Evolutionary conservation across 2,329 filamentous ascomycete genomes (phyloP).

Genomic region (Fusarium sp.): DNA sequence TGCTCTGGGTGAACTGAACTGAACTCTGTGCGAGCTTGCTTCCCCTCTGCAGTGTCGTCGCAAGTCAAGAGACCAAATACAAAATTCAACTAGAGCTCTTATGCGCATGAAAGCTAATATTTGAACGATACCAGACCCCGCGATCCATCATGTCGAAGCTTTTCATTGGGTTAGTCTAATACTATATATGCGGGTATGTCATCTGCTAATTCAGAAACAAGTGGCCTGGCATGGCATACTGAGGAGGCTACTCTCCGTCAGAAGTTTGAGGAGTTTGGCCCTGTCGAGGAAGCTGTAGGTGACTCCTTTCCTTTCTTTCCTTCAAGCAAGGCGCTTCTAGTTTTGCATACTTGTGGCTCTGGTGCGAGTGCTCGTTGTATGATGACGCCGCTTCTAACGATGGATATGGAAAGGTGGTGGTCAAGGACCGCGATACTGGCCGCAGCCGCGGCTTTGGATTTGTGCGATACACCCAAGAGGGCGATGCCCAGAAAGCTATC

Average conservation of each 20-base stretch:
- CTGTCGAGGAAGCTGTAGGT: conserved; percentile 95
- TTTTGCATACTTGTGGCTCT: conserved; percentile 42
- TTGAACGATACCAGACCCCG: conserved; percentile 31
- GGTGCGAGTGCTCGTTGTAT: conserved; percentile 33
- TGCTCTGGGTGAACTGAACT: not conserved
- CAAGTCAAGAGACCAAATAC: not conserved
- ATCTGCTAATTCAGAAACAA: conserved; percentile 57
- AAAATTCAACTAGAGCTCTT: not conserved
- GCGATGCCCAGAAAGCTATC: conserved; percentile 84
- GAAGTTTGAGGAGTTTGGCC: conserved; percentile 94
- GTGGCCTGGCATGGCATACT: conserved; percentile 98
- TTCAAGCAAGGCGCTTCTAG: conserved; percentile 37
- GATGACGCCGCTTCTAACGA: conserved; percentile 40
- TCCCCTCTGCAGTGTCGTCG: not conserved
- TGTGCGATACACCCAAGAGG: conserved; percentile 86
- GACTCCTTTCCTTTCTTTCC: conserved; percentile 38
- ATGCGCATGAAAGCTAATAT: conserved; percentile 27
- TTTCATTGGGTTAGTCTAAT: conserved; percentile 64
- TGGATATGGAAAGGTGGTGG: conserved; percentile 79
- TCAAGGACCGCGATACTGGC: conserved; percentile 97
- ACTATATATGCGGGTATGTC: conserved; percentile 2
- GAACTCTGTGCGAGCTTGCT: conserved; percentile 5
- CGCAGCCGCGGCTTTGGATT: conserved; percentile 98
- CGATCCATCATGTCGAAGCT: conserved; percentile 84
- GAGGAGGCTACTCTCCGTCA: conserved; percentile 87